Conservation (phyloP, 2,329 filamentous ascomycete species). For the Colletotrichum endophyticum region DNA sequence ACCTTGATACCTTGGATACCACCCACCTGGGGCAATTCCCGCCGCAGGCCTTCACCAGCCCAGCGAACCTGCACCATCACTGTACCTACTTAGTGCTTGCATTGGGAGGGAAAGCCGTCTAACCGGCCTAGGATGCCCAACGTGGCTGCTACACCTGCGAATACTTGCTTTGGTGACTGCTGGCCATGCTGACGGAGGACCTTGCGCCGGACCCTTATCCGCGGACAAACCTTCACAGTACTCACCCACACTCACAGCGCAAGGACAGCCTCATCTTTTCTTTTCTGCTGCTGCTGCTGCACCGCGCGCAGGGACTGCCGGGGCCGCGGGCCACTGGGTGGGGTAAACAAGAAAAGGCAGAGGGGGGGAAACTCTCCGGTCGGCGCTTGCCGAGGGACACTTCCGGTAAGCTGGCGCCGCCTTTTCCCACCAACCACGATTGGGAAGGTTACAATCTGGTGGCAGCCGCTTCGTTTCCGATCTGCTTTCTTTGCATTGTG, state of each 20-base stretch:
- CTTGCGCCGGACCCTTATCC: not conserved
- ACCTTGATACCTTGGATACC: not conserved
- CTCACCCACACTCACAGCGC: not conserved
- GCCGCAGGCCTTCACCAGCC: not conserved
- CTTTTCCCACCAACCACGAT: not conserved
- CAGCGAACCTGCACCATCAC: not conserved
- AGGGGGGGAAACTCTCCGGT: not conserved
- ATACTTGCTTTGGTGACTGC: not conserved
- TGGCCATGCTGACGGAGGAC: not conserved
- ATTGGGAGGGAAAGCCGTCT: not conserved
- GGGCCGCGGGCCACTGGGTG: not conserved
- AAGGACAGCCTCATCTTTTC: not conserved
- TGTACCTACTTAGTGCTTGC: not conserved
- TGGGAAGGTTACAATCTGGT: not conserved
- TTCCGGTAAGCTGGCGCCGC: not conserved
- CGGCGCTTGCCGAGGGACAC: not conserved
- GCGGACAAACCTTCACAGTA: not conserved
- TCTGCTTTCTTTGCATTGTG: not conserved
- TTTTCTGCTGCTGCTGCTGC: not conserved
- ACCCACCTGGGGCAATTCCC: not conserved
- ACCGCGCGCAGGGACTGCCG: not conserved
- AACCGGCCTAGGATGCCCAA: not conserved
- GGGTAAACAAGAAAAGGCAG: not conserved
- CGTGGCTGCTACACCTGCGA: not conserved
- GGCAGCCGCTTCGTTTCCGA: not conserved